Conservation (phyloP, 2,329 filamentous ascomycete genomes). For the Scytalidium lignicola region DNA sequence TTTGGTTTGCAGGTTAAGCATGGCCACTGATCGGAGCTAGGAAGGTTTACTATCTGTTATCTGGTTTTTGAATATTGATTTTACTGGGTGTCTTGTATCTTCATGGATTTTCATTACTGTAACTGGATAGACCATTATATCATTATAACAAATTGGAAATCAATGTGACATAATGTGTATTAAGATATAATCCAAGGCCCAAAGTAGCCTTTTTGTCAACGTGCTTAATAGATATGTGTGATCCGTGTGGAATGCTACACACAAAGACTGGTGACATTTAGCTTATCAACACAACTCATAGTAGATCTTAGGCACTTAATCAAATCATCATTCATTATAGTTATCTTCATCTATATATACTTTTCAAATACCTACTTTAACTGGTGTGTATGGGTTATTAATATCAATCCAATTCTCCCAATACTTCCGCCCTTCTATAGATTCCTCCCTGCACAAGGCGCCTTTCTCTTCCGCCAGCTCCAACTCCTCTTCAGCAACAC, state of each 20-base stretch:
- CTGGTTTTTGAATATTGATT: neutral
- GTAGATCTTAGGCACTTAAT: too few species aligned
- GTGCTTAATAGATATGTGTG: too few species aligned
- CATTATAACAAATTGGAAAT: neutral
- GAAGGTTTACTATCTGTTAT: slow-evolving; percentile 9
- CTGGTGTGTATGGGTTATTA: slow-evolving; percentile 5
- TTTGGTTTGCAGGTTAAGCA: slow-evolving; percentile 23
- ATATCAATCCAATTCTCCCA: slow-evolving; percentile 70
- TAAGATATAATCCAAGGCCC: too few species aligned
- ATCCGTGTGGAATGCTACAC: too few species aligned
- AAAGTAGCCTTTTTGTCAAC: too few species aligned
- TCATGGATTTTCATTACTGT: neutral
- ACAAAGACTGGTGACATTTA: too few species aligned
- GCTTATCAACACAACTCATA: too few species aligned
- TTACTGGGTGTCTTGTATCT: neutral
- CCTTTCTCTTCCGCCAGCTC: slow-evolving; percentile 96
- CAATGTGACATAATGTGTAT: neutral
- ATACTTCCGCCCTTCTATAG: slow-evolving; percentile 84
- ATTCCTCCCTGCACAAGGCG: slow-evolving; percentile 82
- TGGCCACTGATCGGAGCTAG: slow-evolving; percentile 22
- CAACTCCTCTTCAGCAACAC: slow-evolving; percentile 89
- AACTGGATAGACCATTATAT: neutral
- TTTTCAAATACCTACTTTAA: neutral
- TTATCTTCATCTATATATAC: neutral
- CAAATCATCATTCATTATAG: neutral